These are phyloP conservation scores for Azolla pinnata DNA, from an alignment of 75 land plant species.

Conservation along the genomic window DNA sequence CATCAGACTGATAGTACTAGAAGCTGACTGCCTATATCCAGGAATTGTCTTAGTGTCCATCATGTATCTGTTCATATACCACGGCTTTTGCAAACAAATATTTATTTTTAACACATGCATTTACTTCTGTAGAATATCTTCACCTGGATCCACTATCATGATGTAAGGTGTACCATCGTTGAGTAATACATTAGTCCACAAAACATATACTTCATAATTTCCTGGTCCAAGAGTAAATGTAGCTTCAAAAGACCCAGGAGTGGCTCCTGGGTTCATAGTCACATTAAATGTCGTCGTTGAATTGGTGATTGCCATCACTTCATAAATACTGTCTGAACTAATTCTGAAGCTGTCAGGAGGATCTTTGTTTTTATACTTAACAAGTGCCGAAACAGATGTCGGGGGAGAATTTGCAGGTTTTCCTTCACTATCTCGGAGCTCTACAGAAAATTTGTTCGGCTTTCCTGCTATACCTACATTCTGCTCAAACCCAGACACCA, in stretches of 20 bases:
- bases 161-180: not conserved
- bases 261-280: not conserved
- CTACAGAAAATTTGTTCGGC: not conserved
- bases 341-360: not conserved
- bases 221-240: not conserved
- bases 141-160: not conserved
- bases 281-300: not conserved
- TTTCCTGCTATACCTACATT: not conserved
- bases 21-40: too few species aligned
- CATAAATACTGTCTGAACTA: not conserved
- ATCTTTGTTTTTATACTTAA: not conserved
- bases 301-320: not conserved
- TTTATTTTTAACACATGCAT: too few species aligned
- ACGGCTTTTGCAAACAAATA: too few species aligned
- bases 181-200: slow-evolving; percentile 1
- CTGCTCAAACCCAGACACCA: not conserved
- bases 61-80: too few species aligned
- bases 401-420: not conserved
- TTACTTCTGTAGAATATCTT: too few species aligned
- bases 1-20: too few species aligned
- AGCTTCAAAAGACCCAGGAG: not conserved
- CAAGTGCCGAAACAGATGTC: not conserved
- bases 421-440: not conserved
- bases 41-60: too few species aligned
- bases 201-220: not conserved